Base-by-base conservation (phyloP, 257 asterid genomes). In the Petunia secreta region DNA sequence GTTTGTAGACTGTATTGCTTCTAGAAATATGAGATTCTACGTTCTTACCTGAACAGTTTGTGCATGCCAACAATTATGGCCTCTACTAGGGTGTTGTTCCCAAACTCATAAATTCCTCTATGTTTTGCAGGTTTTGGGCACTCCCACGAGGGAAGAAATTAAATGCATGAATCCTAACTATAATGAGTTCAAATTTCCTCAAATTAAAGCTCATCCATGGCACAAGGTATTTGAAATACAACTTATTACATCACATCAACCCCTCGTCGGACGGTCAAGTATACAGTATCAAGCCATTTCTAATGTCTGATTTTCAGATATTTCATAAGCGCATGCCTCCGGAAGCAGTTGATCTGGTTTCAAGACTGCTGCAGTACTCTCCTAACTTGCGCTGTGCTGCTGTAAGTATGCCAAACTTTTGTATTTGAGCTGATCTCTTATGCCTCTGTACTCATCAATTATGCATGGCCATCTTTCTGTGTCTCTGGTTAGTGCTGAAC, bases 181-280 rank as follows among this genome's bases (percentile, higher is more conserved):
- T 82, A 89, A 88, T 1, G 91, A 88, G 77, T 89, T 82, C 83
- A 89, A 88, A 80, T 89, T 88, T 69, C 93, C 93, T 5, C 93
- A 87, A 83, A 87, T 89, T 79, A 89, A 89, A 84, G 91, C 93
- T 64, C 93, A 89, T 85, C 93, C 93, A 25, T 89, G 93, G 93
- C 91, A 89, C 84, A 89, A 89, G 93, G 93, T 89, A 79, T 46
- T 46, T 58, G 44, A 16, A 14, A 39, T 38, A 13, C 78, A 4
- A 25, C 43, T 25, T 46, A 34, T 73, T 13, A 8, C 44, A 8
- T 25, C 25, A 25, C 25, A 8, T 58, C 11, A 63, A 8, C 53
- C 43, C 37, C 2, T 46, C 14, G 36, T 73, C 36, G 78, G 53
- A 50, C 36, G 34, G 46, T 58, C 78, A 10, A 50, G 62, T 37